Evolutionary conservation across 176 grass and related monocot species (phyloP), one percentile per base, ranked within the genome.

Genomic region (Lolium rigidum): DNA sequence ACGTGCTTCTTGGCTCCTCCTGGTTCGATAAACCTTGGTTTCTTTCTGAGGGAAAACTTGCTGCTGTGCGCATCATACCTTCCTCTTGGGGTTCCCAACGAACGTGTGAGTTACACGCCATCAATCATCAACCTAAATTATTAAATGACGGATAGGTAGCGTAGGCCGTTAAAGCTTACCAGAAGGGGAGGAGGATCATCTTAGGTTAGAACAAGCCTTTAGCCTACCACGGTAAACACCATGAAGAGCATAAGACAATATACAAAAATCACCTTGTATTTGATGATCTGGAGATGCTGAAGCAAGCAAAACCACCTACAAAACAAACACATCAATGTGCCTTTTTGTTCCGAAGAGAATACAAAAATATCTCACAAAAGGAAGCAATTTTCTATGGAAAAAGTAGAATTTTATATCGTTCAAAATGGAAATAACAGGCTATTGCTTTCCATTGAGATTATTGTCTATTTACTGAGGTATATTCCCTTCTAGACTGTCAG

Each of bases 401-500:
- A 2, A 38, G 5, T 68, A 52, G 51, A 47, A 20, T 14, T 44
- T 72, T n/a, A 61, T 41, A 28, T 28, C 66, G 58, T 90, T 94
- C 82, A 89, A 77, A 65, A 41, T 4, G 39, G 16, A 54, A 31
- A n/a, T 1, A 94, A 93, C 93, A 95, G 93, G 54, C 93, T 86
- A 67, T 92, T 82, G 81, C 81, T 88, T 78, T 98, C 96, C 26
- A 28, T 28, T 28, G 16, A 98, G 90, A 48, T 92, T 79, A 98
- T 92, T 57, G 92, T 90, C 35, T 98, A 94, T 77, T 98, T 95
- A 81, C 95, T 98, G 78, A 98, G 97, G 90, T 98, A 94, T 77
- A 95, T 92, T 88, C 97, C 94, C 86, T 98, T 95, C 86, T 98
- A 94, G 31, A 92, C 90, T 49, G 97, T 98, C 46, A 95, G 90